These are phyloP conservation scores for Leccinum boreale DNA, from an alignment of 768 basidiomycete genomes.

Conservation along the genomic window DNA sequence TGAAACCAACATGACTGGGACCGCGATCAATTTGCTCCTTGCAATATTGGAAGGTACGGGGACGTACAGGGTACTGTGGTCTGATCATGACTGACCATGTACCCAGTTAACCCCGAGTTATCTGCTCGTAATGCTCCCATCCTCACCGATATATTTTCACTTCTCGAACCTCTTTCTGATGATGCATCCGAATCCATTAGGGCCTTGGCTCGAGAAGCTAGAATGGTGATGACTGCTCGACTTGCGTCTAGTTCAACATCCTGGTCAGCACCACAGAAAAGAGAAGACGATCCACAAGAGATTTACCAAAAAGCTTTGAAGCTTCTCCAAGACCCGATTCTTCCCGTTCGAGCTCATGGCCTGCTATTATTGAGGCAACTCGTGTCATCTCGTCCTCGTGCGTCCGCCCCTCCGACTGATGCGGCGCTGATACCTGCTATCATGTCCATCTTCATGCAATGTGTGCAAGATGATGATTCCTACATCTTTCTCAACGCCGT, in stretches of 20 bases:
- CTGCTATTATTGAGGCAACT: slow-evolving; percentile 78
- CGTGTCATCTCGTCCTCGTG: slow-evolving; percentile 39
- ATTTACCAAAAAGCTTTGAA: slow-evolving; percentile 85
- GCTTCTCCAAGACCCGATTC: slow-evolving; percentile 84
- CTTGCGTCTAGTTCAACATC: slow-evolving; percentile 55
- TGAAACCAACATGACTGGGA: slow-evolving; percentile 68
- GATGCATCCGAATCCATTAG: slow-evolving; percentile 48
- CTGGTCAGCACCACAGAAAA: slow-evolving; percentile 15
- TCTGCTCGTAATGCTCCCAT: slow-evolving; percentile 59
- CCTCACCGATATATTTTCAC: slow-evolving; percentile 65
- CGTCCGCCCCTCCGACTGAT: slow-evolving; percentile 35
- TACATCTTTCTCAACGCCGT: slow-evolving; percentile 93
- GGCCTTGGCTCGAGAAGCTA: slow-evolving; percentile 69
- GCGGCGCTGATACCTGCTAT: slow-evolving; percentile 76
- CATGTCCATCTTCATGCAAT: slow-evolving; percentile 80
- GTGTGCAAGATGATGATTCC: slow-evolving; percentile 89
- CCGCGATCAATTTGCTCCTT: slow-evolving; percentile 76
- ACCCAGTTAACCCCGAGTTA: slow-evolving; percentile 50
- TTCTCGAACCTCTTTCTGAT: slow-evolving; percentile 56
- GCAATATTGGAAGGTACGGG: slow-evolving; percentile 79
- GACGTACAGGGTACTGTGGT: background rate
- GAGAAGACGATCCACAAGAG: slow-evolving; percentile 44
- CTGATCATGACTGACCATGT: background rate
- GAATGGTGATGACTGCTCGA: slow-evolving; percentile 81
- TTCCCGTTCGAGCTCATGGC: slow-evolving; percentile 94